phyloP scores from a whole-genome alignment of 202 grass and related monocot genomes.

The Zizania palustris region DNA sequence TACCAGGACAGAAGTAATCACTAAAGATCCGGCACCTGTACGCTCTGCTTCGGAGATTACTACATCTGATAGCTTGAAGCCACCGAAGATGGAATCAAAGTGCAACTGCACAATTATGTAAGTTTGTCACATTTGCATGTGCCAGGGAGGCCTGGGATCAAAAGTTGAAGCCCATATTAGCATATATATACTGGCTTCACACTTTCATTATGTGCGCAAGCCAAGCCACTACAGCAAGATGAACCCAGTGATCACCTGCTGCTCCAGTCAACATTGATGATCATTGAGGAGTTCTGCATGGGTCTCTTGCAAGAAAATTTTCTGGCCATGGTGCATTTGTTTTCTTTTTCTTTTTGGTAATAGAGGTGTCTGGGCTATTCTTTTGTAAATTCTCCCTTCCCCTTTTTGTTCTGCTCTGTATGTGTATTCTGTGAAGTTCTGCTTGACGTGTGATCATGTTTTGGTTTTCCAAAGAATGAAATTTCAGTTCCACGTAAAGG shows the following conservation, averaged over 20 bases:
- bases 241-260: background rate
- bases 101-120: constrained; percentile 98
- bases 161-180: constrained; percentile 14
- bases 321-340: constrained; percentile 28
- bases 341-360: background rate
- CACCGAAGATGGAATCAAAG: constrained; percentile 84
- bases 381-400: constrained; percentile 49
- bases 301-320: constrained; percentile 15
- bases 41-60: constrained; percentile 48
- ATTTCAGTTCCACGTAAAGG: constrained; percentile 21
- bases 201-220: background rate
- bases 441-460: constrained; percentile 12
- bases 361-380: constrained; percentile 24
- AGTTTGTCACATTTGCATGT: constrained; percentile 15
- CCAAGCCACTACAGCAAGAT: background rate
- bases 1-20: constrained; percentile 26
- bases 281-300: background rate
- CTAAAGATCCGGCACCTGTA: constrained; percentile 46
- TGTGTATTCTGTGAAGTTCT: constrained; percentile 22
- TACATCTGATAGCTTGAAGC: constrained; percentile 64
- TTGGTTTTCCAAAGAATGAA: constrained; percentile 6
- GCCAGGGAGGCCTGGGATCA: background rate
- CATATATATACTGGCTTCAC: background rate
- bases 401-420: background rate
- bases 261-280: no score